Percentiles rank a stretch among this genome's conserved stretches.
These are phyloP conservation scores for Exophiala oligosperma DNA, from an alignment of 2,329 filamentous ascomycete genomes.

Conservation along the genomic window DNA sequence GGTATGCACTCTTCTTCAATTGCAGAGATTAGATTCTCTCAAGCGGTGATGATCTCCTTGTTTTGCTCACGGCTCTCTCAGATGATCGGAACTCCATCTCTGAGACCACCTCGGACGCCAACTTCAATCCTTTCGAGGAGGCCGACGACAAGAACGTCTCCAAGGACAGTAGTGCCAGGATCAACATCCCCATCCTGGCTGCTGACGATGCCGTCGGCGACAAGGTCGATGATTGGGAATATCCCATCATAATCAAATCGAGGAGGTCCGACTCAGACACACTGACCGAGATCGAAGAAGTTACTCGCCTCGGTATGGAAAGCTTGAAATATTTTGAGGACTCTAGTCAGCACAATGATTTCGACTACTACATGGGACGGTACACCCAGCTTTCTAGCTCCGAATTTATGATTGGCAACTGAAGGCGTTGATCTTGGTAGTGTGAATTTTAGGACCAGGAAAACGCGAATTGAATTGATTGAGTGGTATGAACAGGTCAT, in stretches of 20 bases:
- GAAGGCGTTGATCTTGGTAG: too few species aligned
- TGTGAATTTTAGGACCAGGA: too few species aligned
- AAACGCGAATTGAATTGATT: too few species aligned
- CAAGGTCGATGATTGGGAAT: conserved; percentile 50
- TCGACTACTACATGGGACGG: neutral
- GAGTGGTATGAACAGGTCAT: too few species aligned
- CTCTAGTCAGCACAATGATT: neutral
- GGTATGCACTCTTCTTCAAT: too few species aligned
- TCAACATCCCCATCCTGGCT: conserved; percentile 56
- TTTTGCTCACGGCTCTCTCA: too few species aligned
- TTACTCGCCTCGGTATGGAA: too few species aligned
- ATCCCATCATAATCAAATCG: too few species aligned
- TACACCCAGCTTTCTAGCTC: neutral
- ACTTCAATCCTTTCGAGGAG: conserved; percentile 63
- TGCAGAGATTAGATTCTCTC: too few species aligned
- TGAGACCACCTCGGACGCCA: conserved; percentile 61
- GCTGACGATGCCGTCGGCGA: conserved; percentile 52
- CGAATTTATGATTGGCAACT: too few species aligned
- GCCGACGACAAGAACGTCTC: conserved; percentile 65
- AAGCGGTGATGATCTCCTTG: too few species aligned
- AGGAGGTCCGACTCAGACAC: neutral
- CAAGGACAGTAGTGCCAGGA: conserved; percentile 56
- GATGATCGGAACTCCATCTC: conserved; percentile 60
- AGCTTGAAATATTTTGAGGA: too few species aligned
- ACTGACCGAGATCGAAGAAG: neutral